A percentile compares a stretch with the other conserved stretches of the same genome.
phyloP scores from a whole-genome alignment of 768 basidiomycete genomes.

The Suillus sp. region DNA sequence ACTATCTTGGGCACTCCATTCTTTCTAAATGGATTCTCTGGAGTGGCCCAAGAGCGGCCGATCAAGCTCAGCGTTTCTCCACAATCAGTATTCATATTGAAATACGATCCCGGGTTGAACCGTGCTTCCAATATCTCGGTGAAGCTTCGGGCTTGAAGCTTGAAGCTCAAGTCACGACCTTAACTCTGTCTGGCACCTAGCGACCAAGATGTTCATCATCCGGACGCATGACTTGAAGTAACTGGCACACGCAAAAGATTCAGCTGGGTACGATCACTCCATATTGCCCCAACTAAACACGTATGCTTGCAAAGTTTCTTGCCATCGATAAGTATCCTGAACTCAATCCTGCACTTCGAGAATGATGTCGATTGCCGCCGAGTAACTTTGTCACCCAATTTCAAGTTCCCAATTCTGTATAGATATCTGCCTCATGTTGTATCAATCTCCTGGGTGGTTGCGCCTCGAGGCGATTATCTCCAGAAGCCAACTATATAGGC shows the following conservation, averaged over 20 bases:
- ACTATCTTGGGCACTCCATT: no score
- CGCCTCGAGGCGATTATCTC: slow-evolving; percentile 6
- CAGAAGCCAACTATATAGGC: neutral
- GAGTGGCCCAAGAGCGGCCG: no score
- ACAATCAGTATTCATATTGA: no score
- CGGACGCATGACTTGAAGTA: neutral
- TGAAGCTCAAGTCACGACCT: neutral
- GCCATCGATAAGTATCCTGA: neutral
- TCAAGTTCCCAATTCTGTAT: neutral
- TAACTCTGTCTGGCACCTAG: neutral
- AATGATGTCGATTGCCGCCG: neutral
- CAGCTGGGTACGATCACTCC: neutral
- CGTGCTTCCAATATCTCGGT: neutral
- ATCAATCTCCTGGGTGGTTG: neutral
- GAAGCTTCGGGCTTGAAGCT: neutral
- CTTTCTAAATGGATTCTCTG: no score
- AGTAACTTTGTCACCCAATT: neutral
- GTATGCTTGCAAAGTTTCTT: neutral
- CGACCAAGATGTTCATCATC: neutral
- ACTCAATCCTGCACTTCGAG: neutral
- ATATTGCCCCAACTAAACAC: neutral
- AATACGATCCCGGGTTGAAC: neutral
- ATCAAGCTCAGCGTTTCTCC: neutral
- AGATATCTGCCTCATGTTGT: neutral
- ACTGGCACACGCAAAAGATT: neutral